These are phyloP conservation scores for Cylindrotheca fusiformis DNA, from an alignment of 108 stramenopile species.

Conservation along the genomic window DNA sequence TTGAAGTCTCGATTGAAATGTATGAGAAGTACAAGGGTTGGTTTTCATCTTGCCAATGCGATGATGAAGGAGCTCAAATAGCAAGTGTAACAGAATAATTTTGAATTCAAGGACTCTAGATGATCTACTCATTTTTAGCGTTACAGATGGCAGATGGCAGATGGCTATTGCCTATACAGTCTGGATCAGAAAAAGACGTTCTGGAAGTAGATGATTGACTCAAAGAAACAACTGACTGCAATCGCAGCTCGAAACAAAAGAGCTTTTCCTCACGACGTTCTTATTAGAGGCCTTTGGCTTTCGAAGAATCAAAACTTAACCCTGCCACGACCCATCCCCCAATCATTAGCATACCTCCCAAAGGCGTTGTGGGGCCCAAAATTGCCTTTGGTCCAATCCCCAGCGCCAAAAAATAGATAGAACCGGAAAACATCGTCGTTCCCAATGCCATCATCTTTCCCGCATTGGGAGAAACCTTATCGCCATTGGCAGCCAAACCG, in stretches of 20 bases:
- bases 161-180: no score
- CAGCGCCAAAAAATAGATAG: conserved; percentile 65
- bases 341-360: conserved; percentile 86
- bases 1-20: background rate
- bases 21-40: conserved; percentile 8
- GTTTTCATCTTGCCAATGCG: conserved; percentile 19
- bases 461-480: conserved; percentile 19
- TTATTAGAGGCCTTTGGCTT: no score
- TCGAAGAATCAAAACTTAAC: conserved; percentile 6
- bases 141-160: no score
- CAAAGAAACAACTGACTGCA: no score
- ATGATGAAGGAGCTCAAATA: no score
- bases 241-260: no score
- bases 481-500: conserved; percentile 42
- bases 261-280: no score
- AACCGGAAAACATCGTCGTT: conserved; percentile 73
- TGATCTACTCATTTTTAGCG: no score
- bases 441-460: conserved; percentile 73
- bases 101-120: no score
- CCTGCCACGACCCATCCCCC: conserved; percentile 72
- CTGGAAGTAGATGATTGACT: no score
- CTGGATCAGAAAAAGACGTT: no score
- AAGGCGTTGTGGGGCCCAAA: conserved; percentile 80
- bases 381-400: conserved; percentile 73
- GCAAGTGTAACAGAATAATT: no score